phyloP scores from a whole-genome alignment of 2,329 filamentous ascomycete species.

The Xylaria sp. region DNA sequence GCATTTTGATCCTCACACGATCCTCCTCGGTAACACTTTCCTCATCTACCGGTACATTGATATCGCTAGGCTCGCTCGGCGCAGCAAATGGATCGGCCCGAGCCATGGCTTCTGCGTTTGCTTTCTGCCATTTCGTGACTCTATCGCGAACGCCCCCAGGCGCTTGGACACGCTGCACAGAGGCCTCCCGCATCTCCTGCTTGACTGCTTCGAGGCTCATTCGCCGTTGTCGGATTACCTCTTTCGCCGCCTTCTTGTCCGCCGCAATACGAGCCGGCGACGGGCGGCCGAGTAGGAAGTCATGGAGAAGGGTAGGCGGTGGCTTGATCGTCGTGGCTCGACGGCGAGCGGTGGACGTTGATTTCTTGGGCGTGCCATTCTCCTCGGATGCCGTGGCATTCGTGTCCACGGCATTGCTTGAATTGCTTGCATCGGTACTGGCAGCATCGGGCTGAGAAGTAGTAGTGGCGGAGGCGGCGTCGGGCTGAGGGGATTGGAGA shows the following conservation, averaged over 20 bases:
- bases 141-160: constrained; percentile 79
- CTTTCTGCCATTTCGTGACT: constrained; percentile 86
- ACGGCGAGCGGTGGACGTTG: constrained; percentile 42
- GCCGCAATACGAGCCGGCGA: constrained; percentile 65
- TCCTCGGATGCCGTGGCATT: constrained; percentile 38
- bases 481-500: constrained; percentile 41
- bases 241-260: constrained; percentile 53
- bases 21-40: constrained; percentile 71
- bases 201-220: constrained; percentile 70
- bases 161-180: constrained; percentile 68
- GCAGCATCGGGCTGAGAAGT: constrained; percentile 38
- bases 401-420: constrained; percentile 30
- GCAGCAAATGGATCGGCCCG: constrained; percentile 62
- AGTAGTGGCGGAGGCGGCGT: constrained; percentile 25
- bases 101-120: constrained; percentile 73
- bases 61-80: constrained; percentile 69
- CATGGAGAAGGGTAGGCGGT: constrained; percentile 47
- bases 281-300: constrained; percentile 50
- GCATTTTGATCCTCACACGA: constrained; percentile 66
- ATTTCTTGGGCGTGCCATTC: constrained; percentile 41
- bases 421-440: constrained; percentile 34
- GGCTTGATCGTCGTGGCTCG: constrained; percentile 46
- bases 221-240: constrained; percentile 58
- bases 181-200: constrained; percentile 67
- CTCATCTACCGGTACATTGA: constrained; percentile 69